A percentile compares a stretch with the other conserved stretches of the same genome.
Evolutionary conservation across 78 protist genomes (phyloP).

Genomic region (Salpingoeca rosetta): DNA sequence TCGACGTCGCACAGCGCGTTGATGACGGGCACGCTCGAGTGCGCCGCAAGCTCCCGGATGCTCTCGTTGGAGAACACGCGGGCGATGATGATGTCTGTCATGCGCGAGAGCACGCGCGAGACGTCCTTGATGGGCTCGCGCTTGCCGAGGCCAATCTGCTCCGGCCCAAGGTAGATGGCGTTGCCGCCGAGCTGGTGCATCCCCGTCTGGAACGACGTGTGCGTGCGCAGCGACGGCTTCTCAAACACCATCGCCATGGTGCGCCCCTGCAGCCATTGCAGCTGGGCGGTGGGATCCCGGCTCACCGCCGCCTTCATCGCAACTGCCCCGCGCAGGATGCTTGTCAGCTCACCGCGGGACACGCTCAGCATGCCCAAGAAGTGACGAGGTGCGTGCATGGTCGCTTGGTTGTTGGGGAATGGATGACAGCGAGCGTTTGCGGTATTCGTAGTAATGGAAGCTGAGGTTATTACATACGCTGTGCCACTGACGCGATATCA

Average conservation of each 20-base stretch:
- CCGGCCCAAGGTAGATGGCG: constrained; percentile 47
- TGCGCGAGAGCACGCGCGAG: constrained; percentile 28
- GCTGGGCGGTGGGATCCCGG: not conserved
- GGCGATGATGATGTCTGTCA: constrained; percentile 37
- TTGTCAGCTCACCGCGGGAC: too few relatives aligned
- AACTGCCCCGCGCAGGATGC: too few relatives aligned
- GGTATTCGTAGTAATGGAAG: too few relatives aligned
- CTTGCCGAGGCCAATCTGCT: constrained; percentile 58
- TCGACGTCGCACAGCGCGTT: constrained; percentile 69
- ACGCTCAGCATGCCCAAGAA: too few relatives aligned
- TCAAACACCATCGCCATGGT: constrained; percentile 59
- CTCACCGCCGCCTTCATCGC: too few relatives aligned
- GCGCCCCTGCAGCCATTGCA: constrained; percentile 1
- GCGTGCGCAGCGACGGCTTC: constrained; percentile 70
- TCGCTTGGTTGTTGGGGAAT: too few relatives aligned
- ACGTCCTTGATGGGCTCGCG: constrained; percentile 52
- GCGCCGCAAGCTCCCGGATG: constrained; percentile 31
- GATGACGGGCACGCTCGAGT: constrained; percentile 59
- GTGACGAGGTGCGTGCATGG: too few relatives aligned
- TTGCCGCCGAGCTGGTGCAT: constrained; percentile 67
- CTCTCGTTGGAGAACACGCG: constrained; percentile 35
- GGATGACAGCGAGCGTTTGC: too few relatives aligned
- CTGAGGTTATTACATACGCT: too few relatives aligned
- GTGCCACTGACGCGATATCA: too few relatives aligned
- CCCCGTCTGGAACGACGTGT: constrained; percentile 56